Base-by-base conservation (phyloP, 345 rosid species). In the Camelina laxa region DNA sequence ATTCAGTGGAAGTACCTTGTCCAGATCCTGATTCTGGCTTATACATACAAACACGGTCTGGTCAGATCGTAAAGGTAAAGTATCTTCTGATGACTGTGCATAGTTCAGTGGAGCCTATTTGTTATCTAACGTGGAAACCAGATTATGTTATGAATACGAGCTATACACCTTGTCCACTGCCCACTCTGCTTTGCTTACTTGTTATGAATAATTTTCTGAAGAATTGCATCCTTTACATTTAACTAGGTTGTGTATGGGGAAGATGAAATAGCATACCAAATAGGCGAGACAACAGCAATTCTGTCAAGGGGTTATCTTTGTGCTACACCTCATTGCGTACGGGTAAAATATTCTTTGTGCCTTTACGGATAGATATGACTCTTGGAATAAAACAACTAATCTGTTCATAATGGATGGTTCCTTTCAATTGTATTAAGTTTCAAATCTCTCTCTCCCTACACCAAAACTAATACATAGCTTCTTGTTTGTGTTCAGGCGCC, bases 291-390 rank as follows among this genome's bases (percentile, higher is more conserved):
- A 54, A 81, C 96, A 48, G 85, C 86, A 76, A 85, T 91, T 76
- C 77, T 91, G 27, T 91, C 95, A 45, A 68, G 81, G 62, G 95
- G 98, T 67, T 89, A 79, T 82, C 98, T 94, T 53, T 91, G 97
- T 77, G 96, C 96, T 68, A 94, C 97, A 30, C 98, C 98, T 82
- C 98, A 94, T 69, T 87, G 89, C 71, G 97, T 94, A 54, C 86
- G 67, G 96, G 98, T 93, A 93, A 19, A 36, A 31, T 49, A 49
- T 6, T 57, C 58, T 44, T 10, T 11, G 27, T 19, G 38, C 57
- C 65, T 63, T 41, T 54, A 39, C 7, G 15, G n/a, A 36, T 17
- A 31, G n/a, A 36, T 17, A 31, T 53, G 2, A 8, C 62, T 58
- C 67, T 3, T 64, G 10, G 31, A 33, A 6, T 49, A 19, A 19